Conservation (phyloP, 768 basidiomycete species). For the Boletus eberwhitei region DNA sequence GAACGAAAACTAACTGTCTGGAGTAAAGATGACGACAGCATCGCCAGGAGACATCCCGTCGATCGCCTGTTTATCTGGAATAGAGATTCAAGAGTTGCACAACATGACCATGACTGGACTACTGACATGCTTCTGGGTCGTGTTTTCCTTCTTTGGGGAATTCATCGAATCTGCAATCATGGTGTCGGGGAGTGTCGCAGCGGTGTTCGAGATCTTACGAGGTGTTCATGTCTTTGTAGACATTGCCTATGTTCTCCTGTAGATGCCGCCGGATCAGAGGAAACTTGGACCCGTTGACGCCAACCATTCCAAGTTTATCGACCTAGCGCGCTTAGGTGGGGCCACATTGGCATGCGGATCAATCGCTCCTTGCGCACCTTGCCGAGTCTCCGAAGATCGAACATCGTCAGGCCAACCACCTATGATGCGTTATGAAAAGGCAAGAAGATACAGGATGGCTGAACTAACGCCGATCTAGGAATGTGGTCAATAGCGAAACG, state of each 20-base stretch:
- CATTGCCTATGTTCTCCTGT: conserved; percentile 73
- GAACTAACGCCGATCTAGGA: conserved; percentile 62
- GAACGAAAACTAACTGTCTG: conserved; percentile 60
- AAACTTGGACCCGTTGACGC: conserved; percentile 85
- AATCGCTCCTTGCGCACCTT: conserved; percentile 47
- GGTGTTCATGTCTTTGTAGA: conserved; percentile 85
- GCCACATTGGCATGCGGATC: neutral
- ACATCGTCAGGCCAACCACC: conserved; percentile 88
- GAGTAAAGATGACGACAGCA: conserved; percentile 92
- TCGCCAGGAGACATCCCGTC: conserved; percentile 74
- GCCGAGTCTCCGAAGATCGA: conserved; percentile 81
- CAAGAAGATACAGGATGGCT: conserved; percentile 2
- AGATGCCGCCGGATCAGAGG: conserved; percentile 82
- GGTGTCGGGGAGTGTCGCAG: neutral
- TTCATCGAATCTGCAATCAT: conserved; percentile 59
- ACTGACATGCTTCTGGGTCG: conserved; percentile 81
- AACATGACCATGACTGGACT: neutral
- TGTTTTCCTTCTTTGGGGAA: conserved; percentile 69
- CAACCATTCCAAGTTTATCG: conserved; percentile 79
- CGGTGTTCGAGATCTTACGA: conserved; percentile 45
- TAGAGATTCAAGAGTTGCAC: neutral
- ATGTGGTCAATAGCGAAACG: neutral
- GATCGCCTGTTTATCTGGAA: conserved; percentile 80
- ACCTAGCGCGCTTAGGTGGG: conserved; percentile 42
- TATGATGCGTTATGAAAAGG: conserved; percentile 31